phyloP scores from a whole-genome alignment of 2,329 filamentous ascomycete species.

The Aspergillus flavus region DNA sequence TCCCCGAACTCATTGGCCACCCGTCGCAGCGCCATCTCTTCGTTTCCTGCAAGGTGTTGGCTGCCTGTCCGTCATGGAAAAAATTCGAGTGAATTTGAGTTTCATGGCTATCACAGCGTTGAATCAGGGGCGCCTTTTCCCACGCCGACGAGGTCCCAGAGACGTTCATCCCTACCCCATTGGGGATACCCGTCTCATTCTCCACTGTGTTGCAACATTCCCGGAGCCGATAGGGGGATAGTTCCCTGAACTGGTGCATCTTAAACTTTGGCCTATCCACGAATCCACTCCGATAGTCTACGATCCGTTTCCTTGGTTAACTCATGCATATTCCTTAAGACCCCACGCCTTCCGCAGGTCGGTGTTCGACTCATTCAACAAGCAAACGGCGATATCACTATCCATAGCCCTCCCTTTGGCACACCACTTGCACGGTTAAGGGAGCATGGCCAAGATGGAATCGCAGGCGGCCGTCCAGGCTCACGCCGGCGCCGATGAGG shows the following conservation, averaged over 20 bases:
- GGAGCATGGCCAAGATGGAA: conserved; percentile 9
- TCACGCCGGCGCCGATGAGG: conserved; percentile 13
- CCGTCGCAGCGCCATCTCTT: background rate
- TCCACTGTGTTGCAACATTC: conserved; percentile 4
- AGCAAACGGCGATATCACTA: background rate
- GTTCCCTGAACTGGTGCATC: background rate
- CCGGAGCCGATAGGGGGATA: background rate
- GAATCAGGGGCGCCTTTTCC: background rate
- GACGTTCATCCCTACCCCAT: background rate
- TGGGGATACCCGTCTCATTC: background rate
- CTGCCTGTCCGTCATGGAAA: background rate
- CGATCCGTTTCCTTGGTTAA: conserved; percentile 1
- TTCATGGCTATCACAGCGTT: background rate
- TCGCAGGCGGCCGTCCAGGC: conserved; percentile 12
- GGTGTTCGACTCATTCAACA: background rate
- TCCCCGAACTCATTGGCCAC: background rate
- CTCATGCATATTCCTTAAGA: background rate
- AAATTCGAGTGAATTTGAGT: background rate
- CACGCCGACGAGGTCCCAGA: background rate
- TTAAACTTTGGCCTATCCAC: conserved; percentile 2
- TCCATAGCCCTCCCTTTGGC: background rate
- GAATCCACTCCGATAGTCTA: background rate
- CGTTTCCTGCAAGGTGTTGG: background rate
- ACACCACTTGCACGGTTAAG: background rate
- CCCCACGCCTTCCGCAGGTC: background rate